Evolutionary conservation across 1,284 basidiomycete species (phyloP).

Genomic region (Leccinum huronense): DNA sequence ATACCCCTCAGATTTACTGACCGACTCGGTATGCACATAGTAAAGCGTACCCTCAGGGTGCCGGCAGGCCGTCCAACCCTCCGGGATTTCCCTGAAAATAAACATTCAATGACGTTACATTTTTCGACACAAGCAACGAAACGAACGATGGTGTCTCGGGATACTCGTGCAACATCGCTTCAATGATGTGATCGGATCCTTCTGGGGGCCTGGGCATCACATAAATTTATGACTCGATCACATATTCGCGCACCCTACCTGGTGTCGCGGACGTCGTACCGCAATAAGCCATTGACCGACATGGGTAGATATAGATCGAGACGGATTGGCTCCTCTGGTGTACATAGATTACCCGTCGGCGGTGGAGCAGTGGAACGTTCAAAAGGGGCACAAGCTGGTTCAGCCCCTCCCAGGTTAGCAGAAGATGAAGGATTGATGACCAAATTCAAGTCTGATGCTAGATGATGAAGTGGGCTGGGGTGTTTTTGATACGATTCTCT

Average conservation of each 20-base stretch:
- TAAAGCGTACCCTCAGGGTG: conserved; percentile 35
- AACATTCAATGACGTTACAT: too few species aligned
- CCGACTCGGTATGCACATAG: conserved; percentile 29
- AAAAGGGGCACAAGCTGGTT: not conserved
- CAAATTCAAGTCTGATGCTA: not conserved
- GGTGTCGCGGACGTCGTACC: conserved; percentile 17
- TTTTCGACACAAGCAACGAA: not conserved
- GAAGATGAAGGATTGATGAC: not conserved
- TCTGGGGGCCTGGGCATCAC: conserved; percentile 9
- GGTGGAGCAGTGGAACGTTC: conserved; percentile 2
- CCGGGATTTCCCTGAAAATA: conserved; percentile 9
- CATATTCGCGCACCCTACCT: conserved; percentile 14
- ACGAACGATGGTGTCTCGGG: conserved; percentile 24
- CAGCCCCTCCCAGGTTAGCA: not conserved
- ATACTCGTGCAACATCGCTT: conserved; percentile 21
- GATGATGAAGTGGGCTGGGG: conserved; percentile 13
- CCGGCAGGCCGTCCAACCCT: conserved; percentile 25
- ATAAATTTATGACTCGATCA: conserved; percentile 7
- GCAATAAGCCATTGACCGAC: conserved; percentile 11
- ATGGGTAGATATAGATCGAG: conserved; percentile 14
- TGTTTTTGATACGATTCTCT: conserved; percentile 25
- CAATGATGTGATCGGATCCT: conserved; percentile 12
- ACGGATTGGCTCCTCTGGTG: conserved; percentile 6
- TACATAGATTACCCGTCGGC: not conserved
- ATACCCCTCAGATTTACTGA: conserved; percentile 17